Base-by-base conservation (phyloP, 2,329 filamentous ascomycete species). In the Ophiostoma triangulosporum region DNA sequence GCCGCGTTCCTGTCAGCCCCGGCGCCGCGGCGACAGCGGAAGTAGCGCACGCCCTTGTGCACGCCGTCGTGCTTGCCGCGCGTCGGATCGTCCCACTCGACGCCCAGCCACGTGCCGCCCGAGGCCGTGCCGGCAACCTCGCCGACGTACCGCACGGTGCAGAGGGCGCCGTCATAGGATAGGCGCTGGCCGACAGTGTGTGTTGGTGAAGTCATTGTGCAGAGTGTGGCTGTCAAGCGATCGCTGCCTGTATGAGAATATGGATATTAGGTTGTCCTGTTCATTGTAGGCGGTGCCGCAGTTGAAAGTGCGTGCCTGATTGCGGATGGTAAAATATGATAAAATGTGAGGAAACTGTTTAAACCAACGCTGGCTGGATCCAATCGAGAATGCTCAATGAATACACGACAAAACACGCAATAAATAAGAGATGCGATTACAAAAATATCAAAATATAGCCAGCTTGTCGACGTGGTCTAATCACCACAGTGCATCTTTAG, bases 41-140 rank as follows among this genome's bases (percentile, higher is more conserved):
- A 97, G 65, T 96, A 95, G 57, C 78, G 81, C 57, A 77, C 73
- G 56, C 85, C 88, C 58, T 85, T 81, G 68, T 94, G 82, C 57
- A 84, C 81, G 56, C 93, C 93, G 63, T 91, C 80, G 68, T 98
- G 90, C 72, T 96, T 97, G 57, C 93, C 93, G 62, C 90, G 78
- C 35, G 74, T 76, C 54, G 82, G 72, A 66, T 96, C 87, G 68
- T 97, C 91, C 93, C 93, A 98, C 75, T 98, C 93, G 48, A 97
- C 88, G 48, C 93, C 93, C 32, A 97, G 76, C 90, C 91, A 97
- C 58, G 77, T 73, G 51, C 88, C 88, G 49, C 88, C 87, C 43
- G 78, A 74, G 8, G 36, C 50, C 8, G 88, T 90, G 60, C 85
- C 86, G 50, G 79, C 74, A 7, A 97, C 84, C 32, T 76, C 67